A percentile compares a stretch with the other conserved stretches of the same genome.
phyloP scores from a whole-genome alignment of 192 early-diverging fungal species.

The Borealophlyctis nickersoniae region DNA sequence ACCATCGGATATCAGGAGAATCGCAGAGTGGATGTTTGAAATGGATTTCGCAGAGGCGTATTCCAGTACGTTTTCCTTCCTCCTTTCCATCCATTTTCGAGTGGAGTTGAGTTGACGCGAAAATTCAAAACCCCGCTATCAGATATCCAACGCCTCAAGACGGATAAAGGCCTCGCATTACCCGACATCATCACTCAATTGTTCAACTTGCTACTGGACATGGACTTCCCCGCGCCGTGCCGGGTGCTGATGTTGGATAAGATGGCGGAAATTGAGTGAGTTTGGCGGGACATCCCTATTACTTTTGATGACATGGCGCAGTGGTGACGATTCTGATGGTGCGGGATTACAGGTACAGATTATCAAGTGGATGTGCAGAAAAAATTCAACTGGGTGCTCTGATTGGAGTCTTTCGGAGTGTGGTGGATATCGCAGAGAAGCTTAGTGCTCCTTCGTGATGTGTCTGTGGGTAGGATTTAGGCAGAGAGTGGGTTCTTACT shows the following conservation, averaged over 20 bases:
- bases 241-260: conserved; percentile 71
- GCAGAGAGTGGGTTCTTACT: too few species aligned
- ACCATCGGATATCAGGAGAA: conserved; percentile 77
- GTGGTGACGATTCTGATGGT: conserved; percentile 7
- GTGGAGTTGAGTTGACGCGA: background rate
- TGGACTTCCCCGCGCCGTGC: conserved; percentile 73
- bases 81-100: background rate
- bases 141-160: conserved; percentile 75
- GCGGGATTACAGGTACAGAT: conserved; percentile 60
- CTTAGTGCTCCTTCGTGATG: conserved; percentile 7
- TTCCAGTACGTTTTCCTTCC: conserved; percentile 27
- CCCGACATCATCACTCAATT: conserved; percentile 88
- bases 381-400: conserved; percentile 84
- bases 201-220: conserved; percentile 53
- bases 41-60: conserved; percentile 79
- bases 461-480: background rate
- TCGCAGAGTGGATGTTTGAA: conserved; percentile 72
- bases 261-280: conserved; percentile 87
- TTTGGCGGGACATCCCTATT: too few species aligned
- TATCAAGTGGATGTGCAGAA: conserved; percentile 80
- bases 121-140: conserved; percentile 3
- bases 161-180: conserved; percentile 83
- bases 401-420: conserved; percentile 82
- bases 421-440: conserved; percentile 59
- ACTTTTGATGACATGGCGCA: background rate